phyloP scores from a whole-genome alignment of 441 rosid species.

The Arabidopsis lyrata region DNA sequence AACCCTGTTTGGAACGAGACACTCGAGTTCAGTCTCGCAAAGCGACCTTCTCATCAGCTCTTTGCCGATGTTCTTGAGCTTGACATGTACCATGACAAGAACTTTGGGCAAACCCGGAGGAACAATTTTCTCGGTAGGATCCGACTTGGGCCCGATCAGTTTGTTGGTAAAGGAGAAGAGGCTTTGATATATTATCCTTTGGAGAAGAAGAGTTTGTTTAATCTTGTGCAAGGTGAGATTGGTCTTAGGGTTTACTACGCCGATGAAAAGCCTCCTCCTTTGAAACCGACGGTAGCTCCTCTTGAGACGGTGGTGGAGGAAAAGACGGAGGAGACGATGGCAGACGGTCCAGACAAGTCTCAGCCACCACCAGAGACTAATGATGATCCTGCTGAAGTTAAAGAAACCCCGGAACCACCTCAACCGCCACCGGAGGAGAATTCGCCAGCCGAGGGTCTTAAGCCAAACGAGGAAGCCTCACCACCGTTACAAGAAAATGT shows the following conservation, averaged over 20 bases:
- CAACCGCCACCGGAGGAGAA: conserved; percentile 2
- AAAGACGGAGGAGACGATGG: conserved; percentile 31
- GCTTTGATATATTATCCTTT: conserved; percentile 77
- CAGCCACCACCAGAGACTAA: conserved; percentile 40
- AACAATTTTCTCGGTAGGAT: conserved; percentile 75
- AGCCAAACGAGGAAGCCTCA: conserved; percentile 29
- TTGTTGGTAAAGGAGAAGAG: conserved; percentile 80
- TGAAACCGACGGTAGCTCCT: conserved; percentile 43
- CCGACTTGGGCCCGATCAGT: conserved; percentile 65
- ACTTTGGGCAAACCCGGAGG: conserved; percentile 60
- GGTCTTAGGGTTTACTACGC: conserved; percentile 78
- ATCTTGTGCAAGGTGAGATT: conserved; percentile 77
- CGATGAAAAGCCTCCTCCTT: conserved; percentile 44
- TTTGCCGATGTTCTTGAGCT: conserved; percentile 61
- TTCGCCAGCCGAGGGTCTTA: conserved; percentile 11
- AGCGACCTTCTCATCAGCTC: conserved; percentile 50
- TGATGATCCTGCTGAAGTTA: conserved; percentile 13
- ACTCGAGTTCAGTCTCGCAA: conserved; percentile 56
- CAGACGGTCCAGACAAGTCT: conserved; percentile 31
- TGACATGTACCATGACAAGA: conserved; percentile 66
- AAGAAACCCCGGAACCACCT: conserved; percentile 20
- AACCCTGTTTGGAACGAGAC: conserved; percentile 69
- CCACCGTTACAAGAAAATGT: conserved; percentile 33
- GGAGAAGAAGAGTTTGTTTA: conserved; percentile 63
- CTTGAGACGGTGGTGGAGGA: conserved; percentile 49